Base-by-base conservation (phyloP, 1,284 basidiomycete genomes). In the Ustilago bromivora region DNA sequence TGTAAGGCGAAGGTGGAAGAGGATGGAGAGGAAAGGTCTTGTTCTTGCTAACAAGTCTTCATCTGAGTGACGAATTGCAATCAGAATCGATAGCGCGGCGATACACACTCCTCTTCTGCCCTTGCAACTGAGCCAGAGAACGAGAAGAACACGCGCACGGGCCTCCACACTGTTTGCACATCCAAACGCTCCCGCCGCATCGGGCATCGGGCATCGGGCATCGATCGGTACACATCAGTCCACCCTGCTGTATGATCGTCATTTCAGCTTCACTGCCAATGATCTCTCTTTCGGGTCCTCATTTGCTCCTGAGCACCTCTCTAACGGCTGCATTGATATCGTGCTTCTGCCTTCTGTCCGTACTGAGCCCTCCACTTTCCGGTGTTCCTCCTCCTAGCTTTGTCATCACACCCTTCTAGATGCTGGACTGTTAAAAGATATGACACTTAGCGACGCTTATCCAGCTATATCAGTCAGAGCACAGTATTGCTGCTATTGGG, bases 151-250 rank as follows among this genome's bases (percentile, higher is more conserved):
- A 23, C 51, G 60, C 60, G 51, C 57, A 31, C 41, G 66, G 57
- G 57, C 66, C 66, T 69, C 66, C 66, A 69, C 66, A 69, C 32
- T 36, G 12, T 57, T 6, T 46, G 56, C 56, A 46, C 40, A 23
- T 32, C 28, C 46, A 38, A 32, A 59, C n/a, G 32, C 57, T 43
- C 57, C 57, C 43, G 23, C 23, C 57, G 31, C 57, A 59, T 59
- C 57, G 57, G 46, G 36, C 23, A 28, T 59, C 57, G 57, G 46
- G 36, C 23, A 28, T 28, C 23, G 23, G 23, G 23, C 3, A 28
- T 3, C 23, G 23, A 28, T 28, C 23, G 23, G 23, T 28, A 28
- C 46, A 59, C 56, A 31, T 46, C 34, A 58, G 57, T 54, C 52
- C 35, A 32, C 52, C 19, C 36, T 28, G n/a, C 40, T 17, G 13